A percentile compares a stretch with the other conserved stretches of the same genome.
Conservation (phyloP, 257 asterid species). For the Fraxinus excelsior region DNA sequence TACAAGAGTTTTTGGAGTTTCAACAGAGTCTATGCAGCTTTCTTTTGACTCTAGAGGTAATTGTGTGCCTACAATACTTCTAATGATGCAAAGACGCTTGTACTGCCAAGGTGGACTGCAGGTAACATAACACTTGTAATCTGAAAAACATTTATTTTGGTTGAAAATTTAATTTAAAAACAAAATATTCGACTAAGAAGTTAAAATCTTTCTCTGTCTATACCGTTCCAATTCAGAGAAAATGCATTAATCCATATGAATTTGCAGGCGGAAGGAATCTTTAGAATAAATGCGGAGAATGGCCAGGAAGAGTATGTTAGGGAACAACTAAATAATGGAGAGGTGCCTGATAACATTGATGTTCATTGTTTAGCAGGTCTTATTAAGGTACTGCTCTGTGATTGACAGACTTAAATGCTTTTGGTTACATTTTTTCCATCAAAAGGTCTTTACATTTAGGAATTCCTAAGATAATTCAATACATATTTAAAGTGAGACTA, state of each 20-base stretch:
- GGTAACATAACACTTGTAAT: conserved; percentile 36
- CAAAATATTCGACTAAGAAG: not conserved
- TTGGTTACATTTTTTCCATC: not conserved
- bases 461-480: not conserved
- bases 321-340: conserved; percentile 40
- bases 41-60: conserved; percentile 84
- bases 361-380: conserved; percentile 50
- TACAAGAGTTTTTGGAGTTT: conserved; percentile 89
- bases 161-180: not conserved
- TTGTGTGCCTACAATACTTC: conserved; percentile 82
- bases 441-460: not conserved
- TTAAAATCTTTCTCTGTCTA: not conserved
- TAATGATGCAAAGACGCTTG: conserved; percentile 88
- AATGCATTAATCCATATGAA: not conserved
- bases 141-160: not conserved
- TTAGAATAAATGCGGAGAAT: conserved; percentile 44
- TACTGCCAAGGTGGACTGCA: conserved; percentile 78
- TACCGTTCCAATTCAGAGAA: not conserved
- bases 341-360: conserved; percentile 41
- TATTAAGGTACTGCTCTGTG: conserved; percentile 33
- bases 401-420: not conserved
- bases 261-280: conserved; percentile 46
- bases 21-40: conserved; percentile 94
- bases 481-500: not conserved
- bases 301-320: conserved; percentile 44